Base-by-base conservation (phyloP, 148 eudicot genomes). In the Fallopia convolvulus region DNA sequence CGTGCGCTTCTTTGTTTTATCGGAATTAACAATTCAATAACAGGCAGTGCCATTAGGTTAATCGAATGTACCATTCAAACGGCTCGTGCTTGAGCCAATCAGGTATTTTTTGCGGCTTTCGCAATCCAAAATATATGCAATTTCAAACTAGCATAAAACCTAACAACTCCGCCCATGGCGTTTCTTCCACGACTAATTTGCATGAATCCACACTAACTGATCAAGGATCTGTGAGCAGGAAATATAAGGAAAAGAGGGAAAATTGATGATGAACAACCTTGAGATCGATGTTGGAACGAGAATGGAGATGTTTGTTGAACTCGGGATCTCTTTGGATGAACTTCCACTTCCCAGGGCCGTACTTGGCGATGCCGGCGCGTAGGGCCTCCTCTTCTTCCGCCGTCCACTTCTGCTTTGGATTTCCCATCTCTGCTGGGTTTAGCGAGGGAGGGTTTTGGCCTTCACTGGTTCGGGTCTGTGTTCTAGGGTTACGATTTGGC, bases 331-430 rank as follows among this genome's bases (percentile, higher is more conserved):
- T 85, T 77, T 88, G 98, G 52, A 94, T 94, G 52, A 82, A 82
- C 74, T 92, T 91, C 98, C 98, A 94, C 85, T 92, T 94, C 3
- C 98, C 98, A 20, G 91, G 76, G 52, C 98, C 98, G 80, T 94
- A 93, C 83, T 92, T 94, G 12, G 87, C 88, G 0, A 94, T 83
- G 4, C 95, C 98, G 20, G 92, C 93, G 14, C 86, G 80, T 0
- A 94, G 77, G 7, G 98, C 98, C 61, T 90, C 92, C 80, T 94
- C 98, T 85, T 94, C 98, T 33, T 94, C 98, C n/a, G 95, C 36
- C 4, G 93, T 94, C 98, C 98, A 94, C 36, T 92, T 94, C 80
- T 92, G 97, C 89, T 94, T 94, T 8, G 98, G 97, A 74, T 92
- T 90, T 17, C 97, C 98, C 98, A 94, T 94, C 75, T 32, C 42